These are phyloP conservation scores for Hemisphaericaspora lyxosophila DNA, from an alignment of 1,139 yeast species.

Conservation along the genomic window DNA sequence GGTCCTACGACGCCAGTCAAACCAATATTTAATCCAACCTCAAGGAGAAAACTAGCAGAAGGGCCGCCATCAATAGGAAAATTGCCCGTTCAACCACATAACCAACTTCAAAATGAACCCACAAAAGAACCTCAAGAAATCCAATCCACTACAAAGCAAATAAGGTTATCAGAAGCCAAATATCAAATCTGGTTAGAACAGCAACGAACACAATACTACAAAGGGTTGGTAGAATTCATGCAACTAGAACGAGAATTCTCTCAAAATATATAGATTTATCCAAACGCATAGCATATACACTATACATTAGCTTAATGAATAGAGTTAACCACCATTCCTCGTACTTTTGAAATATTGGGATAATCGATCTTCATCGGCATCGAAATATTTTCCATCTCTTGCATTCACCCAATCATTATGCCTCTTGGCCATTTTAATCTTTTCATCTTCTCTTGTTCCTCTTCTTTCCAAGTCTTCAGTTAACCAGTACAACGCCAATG, in stretches of 20 bases:
- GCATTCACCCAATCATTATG: conserved; percentile 48
- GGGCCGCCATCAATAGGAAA: conserved; percentile 1
- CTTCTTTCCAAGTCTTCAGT: conserved; percentile 50
- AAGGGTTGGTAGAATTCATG: conserved; percentile 16
- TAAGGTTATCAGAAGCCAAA: conserved; percentile 11
- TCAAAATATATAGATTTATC: conserved; percentile 7
- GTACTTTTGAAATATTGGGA: conserved; percentile 51
- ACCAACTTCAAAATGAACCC: conserved; percentile 5
- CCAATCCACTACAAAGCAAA: background rate
- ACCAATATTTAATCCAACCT: background rate
- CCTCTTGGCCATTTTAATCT: conserved; percentile 40
- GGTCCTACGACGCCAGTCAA: conserved; percentile 24
- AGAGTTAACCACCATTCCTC: conserved; percentile 21
- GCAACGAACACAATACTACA: conserved; percentile 13
- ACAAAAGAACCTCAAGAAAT: conserved; percentile 5
- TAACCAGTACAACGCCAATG: conserved; percentile 69
- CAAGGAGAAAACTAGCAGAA: conserved; percentile 2
- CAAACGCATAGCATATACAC: conserved; percentile 4
- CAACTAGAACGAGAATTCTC: conserved; percentile 17
- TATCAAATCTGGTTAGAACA: conserved; percentile 19
- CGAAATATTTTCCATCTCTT: conserved; percentile 46
- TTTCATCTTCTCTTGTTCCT: conserved; percentile 56
- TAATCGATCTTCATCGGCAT: conserved; percentile 44
- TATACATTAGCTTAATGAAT: conserved; percentile 8
- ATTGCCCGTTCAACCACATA: conserved; percentile 6